These are phyloP conservation scores for Penicillium macrosclerotiorum DNA, from an alignment of 495 filamentous ascomycete genomes.

Conservation along the genomic window DNA sequence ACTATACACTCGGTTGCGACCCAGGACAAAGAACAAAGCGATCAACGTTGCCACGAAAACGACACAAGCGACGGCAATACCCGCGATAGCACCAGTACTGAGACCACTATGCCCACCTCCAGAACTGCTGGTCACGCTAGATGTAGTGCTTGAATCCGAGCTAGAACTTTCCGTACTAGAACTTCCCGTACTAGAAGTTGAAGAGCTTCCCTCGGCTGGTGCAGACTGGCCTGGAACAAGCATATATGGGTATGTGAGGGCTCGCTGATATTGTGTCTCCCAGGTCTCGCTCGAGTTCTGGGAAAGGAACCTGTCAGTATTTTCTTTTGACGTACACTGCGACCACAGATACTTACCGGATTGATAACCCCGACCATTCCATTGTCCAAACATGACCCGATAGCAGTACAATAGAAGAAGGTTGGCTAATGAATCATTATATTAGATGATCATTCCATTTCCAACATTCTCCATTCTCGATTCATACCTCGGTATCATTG, in stretches of 20 bases:
- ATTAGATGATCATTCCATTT: not conserved
- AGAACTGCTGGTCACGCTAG: not conserved
- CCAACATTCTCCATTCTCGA: not conserved
- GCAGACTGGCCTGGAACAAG: slow-evolving; percentile 36
- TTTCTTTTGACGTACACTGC: not conserved
- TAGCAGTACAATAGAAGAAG: slow-evolving; percentile 43
- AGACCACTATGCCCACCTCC: slow-evolving; percentile 14
- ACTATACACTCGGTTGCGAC: slow-evolving; percentile 36
- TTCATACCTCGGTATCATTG: slow-evolving; percentile 33
- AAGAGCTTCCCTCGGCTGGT: slow-evolving; percentile 33
- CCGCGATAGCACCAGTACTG: slow-evolving; percentile 36
- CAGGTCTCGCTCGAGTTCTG: slow-evolving; percentile 36
- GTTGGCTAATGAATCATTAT: slow-evolving; percentile 22
- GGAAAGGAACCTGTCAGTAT: not conserved
- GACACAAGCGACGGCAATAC: slow-evolving; percentile 33
- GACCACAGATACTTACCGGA: slow-evolving; percentile 29
- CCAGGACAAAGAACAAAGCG: slow-evolving; percentile 39
- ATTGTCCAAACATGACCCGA: slow-evolving; percentile 37
- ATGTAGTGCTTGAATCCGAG: slow-evolving; percentile 3
- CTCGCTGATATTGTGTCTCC: slow-evolving; percentile 32
- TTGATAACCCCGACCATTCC: slow-evolving; percentile 47
- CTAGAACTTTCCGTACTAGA: not conserved
- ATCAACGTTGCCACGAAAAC: slow-evolving; percentile 33
- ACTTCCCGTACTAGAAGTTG: not conserved
- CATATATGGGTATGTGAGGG: slow-evolving; percentile 35